Evolutionary conservation across 2,329 filamentous ascomycete genomes (phyloP), one percentile per base, ranked within the genome.

Genomic region (Alternaria triticina): DNA sequence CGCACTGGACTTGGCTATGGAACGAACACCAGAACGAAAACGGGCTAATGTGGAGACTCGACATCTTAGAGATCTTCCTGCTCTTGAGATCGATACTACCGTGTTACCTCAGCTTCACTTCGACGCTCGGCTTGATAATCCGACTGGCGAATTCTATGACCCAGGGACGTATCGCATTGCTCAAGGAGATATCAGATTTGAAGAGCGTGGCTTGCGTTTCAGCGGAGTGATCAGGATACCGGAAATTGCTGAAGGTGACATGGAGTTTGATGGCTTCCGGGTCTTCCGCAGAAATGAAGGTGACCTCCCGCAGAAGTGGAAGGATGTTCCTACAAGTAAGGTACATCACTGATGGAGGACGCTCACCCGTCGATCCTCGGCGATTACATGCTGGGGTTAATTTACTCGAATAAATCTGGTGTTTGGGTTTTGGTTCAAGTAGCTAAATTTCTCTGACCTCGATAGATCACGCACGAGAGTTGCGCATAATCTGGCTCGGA

Each of bases 21-120:
- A 12, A 1, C 20, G 25, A 30, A n/a, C 25, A 8, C 10, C 12
- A 3, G n/a, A 1, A 28, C 15, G 2, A 0, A 27, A 47, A 1
- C 2, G 15, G 1, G 0, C 47, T 10, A 11, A 50, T 17, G 1
- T 28, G 9, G 2, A 30, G 47, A 30, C n/a, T 28, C 1, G 25
- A 27, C 9, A 28, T 45, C 25, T 49, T n/a, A 49, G 46, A 11
- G 46, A 27, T 4, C 3, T 20, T 49, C 15, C 27, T 4, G 15
- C 46, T 49, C 15, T 49, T 27, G 10, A 49, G 3, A 36, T 36
- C 1, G 10, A 17, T 3, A 50, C 25, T 50, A 0, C 6, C 25
- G 27, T 1, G n/a, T 12, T 13, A 11, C 23, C 23, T 5, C 13
- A 25, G 1, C 5, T 47, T 5, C 0, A 1, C 0, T 8, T 20